These are phyloP conservation scores for Colletotrichum tamarilloi DNA, from an alignment of 2,329 filamentous ascomycete species.

Conservation along the genomic window DNA sequence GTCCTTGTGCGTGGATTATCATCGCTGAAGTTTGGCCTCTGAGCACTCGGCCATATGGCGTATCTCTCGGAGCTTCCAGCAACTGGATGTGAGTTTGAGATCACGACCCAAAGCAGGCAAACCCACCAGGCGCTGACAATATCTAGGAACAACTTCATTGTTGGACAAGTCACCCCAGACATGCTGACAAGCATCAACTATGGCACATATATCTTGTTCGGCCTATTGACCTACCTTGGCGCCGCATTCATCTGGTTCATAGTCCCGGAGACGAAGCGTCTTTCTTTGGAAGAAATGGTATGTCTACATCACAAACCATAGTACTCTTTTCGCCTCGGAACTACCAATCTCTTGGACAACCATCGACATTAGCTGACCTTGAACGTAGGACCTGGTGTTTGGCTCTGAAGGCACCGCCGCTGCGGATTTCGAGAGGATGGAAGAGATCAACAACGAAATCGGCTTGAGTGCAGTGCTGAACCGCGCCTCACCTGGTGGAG, in stretches of 20 bases:
- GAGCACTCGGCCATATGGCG: constrained; percentile 76
- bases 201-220: constrained; percentile 79
- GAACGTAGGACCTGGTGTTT: constrained; percentile 69
- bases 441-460: constrained; percentile 77
- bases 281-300: constrained; percentile 74
- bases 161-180: constrained; percentile 76
- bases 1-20: constrained; percentile 79
- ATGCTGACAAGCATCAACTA: constrained; percentile 74
- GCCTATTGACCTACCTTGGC: constrained; percentile 70
- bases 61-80: constrained; percentile 73
- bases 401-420: constrained; percentile 74
- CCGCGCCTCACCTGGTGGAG: background rate
- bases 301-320: constrained; percentile 6
- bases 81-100: constrained; percentile 67
- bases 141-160: constrained; percentile 66
- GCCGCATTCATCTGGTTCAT: constrained; percentile 72
- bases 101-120: background rate
- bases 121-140: background rate
- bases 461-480: constrained; percentile 58
- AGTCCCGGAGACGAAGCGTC: constrained; percentile 72
- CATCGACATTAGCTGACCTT: background rate
- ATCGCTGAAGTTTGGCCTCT: constrained; percentile 81
- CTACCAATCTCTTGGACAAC: too few species aligned
- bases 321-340: background rate
- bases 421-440: constrained; percentile 76